Evolutionary conservation across 768 basidiomycete species (phyloP), one percentile per base, ranked within the genome.

Genomic region (Boletus edulis): DNA sequence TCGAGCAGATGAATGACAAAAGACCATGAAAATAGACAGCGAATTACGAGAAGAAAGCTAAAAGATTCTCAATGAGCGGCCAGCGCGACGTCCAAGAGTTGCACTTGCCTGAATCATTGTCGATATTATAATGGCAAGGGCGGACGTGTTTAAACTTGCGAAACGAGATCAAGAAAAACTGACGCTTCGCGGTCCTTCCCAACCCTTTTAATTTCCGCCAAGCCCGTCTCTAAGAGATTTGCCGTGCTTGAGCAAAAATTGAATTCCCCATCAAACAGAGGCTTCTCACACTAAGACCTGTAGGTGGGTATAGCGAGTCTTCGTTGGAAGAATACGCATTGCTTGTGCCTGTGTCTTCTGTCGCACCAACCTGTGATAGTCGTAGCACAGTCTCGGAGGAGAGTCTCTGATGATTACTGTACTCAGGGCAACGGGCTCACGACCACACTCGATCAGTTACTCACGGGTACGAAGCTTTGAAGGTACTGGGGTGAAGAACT

Each of bases 391-490:
- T 61, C 10, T 69, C 69, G 20, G 46, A 48, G 24, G 68, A 69
- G 54, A 69, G 56, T 53, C 67, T 69, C 68, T 69, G 49, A 35
- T 47, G 22, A 35, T 20, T 39, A 12, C 20, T 14, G 29, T 13
- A 34, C 27, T 49, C n/a, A 49, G 55, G 37, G 14, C 4, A 20
- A 8, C 10, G 24, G 34, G 38, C 27, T 44, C 18, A 20, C 38
- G 32, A 32, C 24, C 11, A 12, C n/a, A 22, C 20, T 24, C n/a
- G 3, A 22, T 17, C 8, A 1, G 43, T 22, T 11, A 39, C 69
- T 49, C 55, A 69, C 67, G 1, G 68, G 68, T 3, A 71, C 12
- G 17, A 69, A 69, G 32, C 68, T 69, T 22, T 65, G 59, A 51
- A 67, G 51, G 24, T 24, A 53, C 24, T 71, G 67, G 17, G 62